These are phyloP conservation scores for Pleurozium schreberi DNA, from an alignment of 225 moss, liverwort and hornwort species.

Conservation along the genomic window DNA sequence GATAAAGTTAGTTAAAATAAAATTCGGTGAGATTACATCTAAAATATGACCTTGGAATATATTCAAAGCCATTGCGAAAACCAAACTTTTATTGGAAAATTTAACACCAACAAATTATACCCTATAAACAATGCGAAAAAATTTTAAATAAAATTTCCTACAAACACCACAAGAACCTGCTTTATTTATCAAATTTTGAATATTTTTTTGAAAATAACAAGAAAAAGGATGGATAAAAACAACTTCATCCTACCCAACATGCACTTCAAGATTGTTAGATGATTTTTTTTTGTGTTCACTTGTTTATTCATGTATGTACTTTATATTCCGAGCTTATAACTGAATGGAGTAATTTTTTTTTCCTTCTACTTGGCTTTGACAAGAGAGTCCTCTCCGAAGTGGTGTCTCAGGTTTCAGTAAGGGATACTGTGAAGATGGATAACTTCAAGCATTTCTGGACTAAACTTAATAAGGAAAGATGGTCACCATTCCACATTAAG, in stretches of 20 bases:
- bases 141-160: not conserved
- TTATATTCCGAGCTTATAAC: not conserved
- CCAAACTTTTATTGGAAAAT: not conserved
- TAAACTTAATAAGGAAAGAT: too few relatives aligned
- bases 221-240: not conserved
- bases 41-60: fast-evolving
- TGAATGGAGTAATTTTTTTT: too few relatives aligned
- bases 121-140: not conserved
- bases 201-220: not conserved
- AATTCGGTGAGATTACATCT: not conserved
- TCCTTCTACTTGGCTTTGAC: not conserved
- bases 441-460: not conserved
- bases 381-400: not conserved
- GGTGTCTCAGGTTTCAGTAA: not conserved
- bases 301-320: not conserved
- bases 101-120: not conserved
- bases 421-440: not conserved
- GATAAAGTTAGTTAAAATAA: not conserved
- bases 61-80: fast-evolving
- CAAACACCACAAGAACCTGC: too few relatives aligned
- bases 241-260: not conserved
- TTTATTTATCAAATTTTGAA: not conserved
- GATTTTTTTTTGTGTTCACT: fast-evolving
- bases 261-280: not conserved
- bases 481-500: not conserved